Conservation (phyloP, 2,329 filamentous ascomycete species). For the Intubia oerlemansii region DNA sequence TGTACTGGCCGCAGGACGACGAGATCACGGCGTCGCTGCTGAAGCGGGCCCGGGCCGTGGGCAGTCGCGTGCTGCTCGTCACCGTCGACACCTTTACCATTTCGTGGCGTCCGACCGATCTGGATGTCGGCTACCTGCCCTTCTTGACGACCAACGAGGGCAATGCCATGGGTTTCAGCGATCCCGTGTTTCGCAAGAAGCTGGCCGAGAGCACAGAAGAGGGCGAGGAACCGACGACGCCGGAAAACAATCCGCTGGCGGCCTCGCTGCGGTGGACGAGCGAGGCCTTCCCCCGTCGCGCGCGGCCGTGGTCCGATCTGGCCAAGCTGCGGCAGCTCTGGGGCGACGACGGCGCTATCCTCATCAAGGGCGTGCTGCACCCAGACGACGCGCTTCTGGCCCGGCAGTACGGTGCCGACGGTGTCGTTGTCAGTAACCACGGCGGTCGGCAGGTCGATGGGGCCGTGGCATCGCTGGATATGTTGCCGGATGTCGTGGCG, state of each 20-base stretch:
- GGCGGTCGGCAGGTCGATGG: conserved; percentile 35
- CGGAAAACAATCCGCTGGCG: conserved; percentile 24
- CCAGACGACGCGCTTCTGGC: conserved; percentile 26
- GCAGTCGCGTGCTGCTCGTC: conserved; percentile 45
- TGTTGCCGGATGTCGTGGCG: conserved; percentile 37
- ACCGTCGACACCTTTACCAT: conserved; percentile 53
- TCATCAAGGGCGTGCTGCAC: conserved; percentile 36
- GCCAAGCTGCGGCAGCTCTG: conserved; percentile 35
- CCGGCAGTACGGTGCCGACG: conserved; percentile 21
- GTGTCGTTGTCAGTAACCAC: conserved; percentile 35
- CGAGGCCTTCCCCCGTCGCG: conserved; percentile 27
- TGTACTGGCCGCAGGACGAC: conserved; percentile 49
- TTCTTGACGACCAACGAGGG: conserved; percentile 27
- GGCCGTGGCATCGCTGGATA: conserved; percentile 29
- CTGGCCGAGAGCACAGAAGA: conserved; percentile 20
- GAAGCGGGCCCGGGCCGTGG: conserved; percentile 32
- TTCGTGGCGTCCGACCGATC: conserved; percentile 46
- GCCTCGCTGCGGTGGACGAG: conserved; percentile 30
- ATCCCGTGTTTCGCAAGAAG: conserved; percentile 40
- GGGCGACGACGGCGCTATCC: conserved; percentile 30
- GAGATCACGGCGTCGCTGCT: conserved; percentile 45
- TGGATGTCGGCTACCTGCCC: conserved; percentile 39
- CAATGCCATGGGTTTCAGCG: conserved; percentile 39
- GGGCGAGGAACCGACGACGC: conserved; percentile 14
- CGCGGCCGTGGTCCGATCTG: conserved; percentile 40